These are phyloP conservation scores for Xylariales sp. DNA, from an alignment of 2,329 filamentous ascomycete species.

Conservation along the genomic window DNA sequence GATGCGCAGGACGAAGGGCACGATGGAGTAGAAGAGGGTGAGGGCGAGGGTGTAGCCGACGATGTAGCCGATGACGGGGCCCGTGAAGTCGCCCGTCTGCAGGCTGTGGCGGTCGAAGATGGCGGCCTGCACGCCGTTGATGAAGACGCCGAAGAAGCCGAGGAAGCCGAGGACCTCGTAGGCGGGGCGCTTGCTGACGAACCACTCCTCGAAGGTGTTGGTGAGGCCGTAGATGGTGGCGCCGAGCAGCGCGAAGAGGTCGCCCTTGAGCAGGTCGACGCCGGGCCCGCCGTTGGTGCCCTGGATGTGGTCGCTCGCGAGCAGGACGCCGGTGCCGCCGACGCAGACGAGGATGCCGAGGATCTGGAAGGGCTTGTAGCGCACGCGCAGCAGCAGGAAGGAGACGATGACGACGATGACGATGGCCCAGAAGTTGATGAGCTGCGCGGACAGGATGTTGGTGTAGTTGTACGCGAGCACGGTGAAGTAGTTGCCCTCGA, in stretches of 20 bases:
- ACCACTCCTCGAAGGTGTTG: constrained; percentile 95
- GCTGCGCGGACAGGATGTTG: constrained; percentile 89
- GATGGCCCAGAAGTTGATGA: constrained; percentile 99
- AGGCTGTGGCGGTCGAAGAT: constrained; percentile 90
- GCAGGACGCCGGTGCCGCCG: constrained; percentile 87
- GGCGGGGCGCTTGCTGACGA: constrained; percentile 85
- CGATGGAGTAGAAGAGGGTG: constrained; percentile 86
- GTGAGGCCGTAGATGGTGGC: constrained; percentile 90
- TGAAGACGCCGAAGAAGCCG: constrained; percentile 86
- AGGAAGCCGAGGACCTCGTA: constrained; percentile 96
- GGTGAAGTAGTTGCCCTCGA: constrained; percentile 97
- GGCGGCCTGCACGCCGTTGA: constrained; percentile 89
- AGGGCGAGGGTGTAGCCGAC: constrained; percentile 90
- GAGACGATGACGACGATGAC: constrained; percentile 89
- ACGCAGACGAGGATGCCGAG: constrained; percentile 89
- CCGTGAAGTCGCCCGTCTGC: constrained; percentile 71
- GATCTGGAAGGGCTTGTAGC: constrained; percentile 90
- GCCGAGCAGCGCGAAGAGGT: constrained; percentile 89
- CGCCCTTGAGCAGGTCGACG: constrained; percentile 84
- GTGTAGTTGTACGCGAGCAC: constrained; percentile 94
- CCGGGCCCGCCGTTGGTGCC: constrained; percentile 75
- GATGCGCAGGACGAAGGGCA: constrained; percentile 89
- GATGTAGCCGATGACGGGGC: constrained; percentile 80
- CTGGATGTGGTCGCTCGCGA: constrained; percentile 88
- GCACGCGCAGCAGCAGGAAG: constrained; percentile 83